Conservation (phyloP, 1,139 yeast genomes). For the Chernovozyma sophiae-reginae region DNA sequence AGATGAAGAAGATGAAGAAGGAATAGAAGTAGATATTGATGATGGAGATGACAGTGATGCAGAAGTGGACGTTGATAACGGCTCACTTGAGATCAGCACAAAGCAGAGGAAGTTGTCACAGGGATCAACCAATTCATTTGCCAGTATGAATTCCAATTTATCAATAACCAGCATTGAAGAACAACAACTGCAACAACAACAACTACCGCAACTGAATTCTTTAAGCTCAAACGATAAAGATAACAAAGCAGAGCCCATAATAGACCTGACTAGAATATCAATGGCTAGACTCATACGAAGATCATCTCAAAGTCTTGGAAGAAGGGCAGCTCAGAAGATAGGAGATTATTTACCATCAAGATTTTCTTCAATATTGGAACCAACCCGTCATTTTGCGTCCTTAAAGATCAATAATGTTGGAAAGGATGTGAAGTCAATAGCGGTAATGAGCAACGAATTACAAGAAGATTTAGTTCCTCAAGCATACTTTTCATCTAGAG, state of each 20-base stretch:
- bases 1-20: constrained; percentile 19
- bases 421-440: constrained; percentile 61
- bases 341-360: constrained; percentile 84
- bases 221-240: constrained; percentile 11
- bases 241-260: constrained; percentile 52
- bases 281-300: constrained; percentile 66
- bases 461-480: constrained; percentile 36
- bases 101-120: constrained; percentile 39
- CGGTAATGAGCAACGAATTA: constrained; percentile 49
- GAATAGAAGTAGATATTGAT: constrained; percentile 26
- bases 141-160: constrained; percentile 32
- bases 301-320: constrained; percentile 54
- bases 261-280: constrained; percentile 65
- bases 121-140: constrained; percentile 36
- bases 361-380: constrained; percentile 83
- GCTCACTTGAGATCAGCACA: constrained; percentile 19
- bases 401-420: constrained; percentile 69
- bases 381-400: constrained; percentile 91
- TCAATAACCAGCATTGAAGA: constrained; percentile 25
- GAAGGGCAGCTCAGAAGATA: constrained; percentile 84
- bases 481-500: constrained; percentile 19
- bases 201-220: neutral
- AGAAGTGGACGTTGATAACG: constrained; percentile 25
- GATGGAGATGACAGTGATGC: constrained; percentile 28
- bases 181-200: constrained; percentile 8